phyloP scores from a whole-genome alignment of 148 eudicot species.

The Chenopodium quinoa region DNA sequence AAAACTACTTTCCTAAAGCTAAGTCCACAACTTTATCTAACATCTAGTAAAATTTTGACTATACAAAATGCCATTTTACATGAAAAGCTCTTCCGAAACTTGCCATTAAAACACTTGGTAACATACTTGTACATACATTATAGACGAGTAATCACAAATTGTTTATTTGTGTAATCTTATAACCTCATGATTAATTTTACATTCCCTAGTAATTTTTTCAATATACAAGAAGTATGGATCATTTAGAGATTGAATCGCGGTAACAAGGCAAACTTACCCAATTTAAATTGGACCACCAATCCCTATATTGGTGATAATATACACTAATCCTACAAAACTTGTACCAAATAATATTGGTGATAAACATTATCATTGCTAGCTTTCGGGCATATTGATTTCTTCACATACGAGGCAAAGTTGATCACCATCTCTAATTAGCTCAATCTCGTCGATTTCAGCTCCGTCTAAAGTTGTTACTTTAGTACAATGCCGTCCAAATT shows the following conservation, averaged over 20 bases:
- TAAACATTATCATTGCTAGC: not conserved
- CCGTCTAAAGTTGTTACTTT: constrained; percentile 47
- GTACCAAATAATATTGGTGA: not conserved
- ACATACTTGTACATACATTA: too few species aligned
- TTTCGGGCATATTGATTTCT: constrained; percentile 15
- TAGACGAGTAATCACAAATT: not conserved
- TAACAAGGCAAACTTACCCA: not conserved
- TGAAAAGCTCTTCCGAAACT: not conserved
- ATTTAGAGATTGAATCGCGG: not conserved
- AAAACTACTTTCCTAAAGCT: too few species aligned
- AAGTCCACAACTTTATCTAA: too few species aligned
- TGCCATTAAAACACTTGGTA: not conserved
- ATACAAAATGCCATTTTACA: not conserved
- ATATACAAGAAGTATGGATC: not conserved
- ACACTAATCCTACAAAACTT: too few species aligned
- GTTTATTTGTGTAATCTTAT: not conserved
- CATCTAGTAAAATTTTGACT: too few species aligned
- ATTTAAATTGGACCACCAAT: not conserved
- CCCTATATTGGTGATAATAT: not conserved
- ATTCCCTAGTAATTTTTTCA: not conserved
- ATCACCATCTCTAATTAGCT: constrained; percentile 72
- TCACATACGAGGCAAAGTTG: constrained; percentile 54
- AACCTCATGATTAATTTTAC: not conserved
- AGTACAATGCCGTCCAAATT: constrained; percentile 47
- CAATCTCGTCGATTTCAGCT: constrained; percentile 64